These are phyloP conservation scores for Dactylorhiza incarnata DNA, from an alignment of 106 monocot genomes.

Conservation along the genomic window DNA sequence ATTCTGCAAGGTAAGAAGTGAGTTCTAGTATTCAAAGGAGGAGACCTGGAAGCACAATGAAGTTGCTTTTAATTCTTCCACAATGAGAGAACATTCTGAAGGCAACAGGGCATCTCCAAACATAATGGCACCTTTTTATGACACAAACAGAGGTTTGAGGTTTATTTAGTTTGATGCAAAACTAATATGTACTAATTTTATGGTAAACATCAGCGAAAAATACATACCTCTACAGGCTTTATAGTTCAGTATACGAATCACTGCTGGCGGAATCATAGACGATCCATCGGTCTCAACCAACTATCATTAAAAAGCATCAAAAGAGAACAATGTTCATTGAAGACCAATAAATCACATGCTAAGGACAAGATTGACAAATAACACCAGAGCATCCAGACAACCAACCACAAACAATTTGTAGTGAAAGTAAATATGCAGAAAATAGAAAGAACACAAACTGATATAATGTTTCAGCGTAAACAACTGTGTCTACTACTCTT, in stretches of 20 bases:
- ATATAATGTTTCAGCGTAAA: no score
- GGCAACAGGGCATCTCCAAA: constrained; percentile 93
- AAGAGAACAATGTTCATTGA: not conserved
- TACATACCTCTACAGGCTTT: constrained; percentile 95
- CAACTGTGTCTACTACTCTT: no score
- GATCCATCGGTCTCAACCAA: constrained; percentile 95
- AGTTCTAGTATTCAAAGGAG: not conserved
- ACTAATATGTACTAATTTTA: not conserved
- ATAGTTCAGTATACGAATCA: constrained; percentile 68
- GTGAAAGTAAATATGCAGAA: no score
- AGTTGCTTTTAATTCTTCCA: constrained; percentile 85
- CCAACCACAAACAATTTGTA: no score
- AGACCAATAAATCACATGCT: not conserved
- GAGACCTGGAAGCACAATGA: constrained; percentile 93
- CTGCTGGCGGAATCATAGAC: constrained; percentile 70
- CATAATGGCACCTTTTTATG: constrained; percentile 86
- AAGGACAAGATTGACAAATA: no score
- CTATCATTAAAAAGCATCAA: constrained; percentile 23
- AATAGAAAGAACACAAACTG: no score
- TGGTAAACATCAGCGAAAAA: not conserved
- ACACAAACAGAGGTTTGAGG: not conserved
- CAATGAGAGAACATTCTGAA: constrained; percentile 88
- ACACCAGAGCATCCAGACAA: no score
- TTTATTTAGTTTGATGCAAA: not conserved
- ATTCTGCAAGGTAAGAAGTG: not conserved